Evolutionary conservation across 2,329 filamentous ascomycete genomes (phyloP).

Genomic region (Rosellinia necatrix): DNA sequence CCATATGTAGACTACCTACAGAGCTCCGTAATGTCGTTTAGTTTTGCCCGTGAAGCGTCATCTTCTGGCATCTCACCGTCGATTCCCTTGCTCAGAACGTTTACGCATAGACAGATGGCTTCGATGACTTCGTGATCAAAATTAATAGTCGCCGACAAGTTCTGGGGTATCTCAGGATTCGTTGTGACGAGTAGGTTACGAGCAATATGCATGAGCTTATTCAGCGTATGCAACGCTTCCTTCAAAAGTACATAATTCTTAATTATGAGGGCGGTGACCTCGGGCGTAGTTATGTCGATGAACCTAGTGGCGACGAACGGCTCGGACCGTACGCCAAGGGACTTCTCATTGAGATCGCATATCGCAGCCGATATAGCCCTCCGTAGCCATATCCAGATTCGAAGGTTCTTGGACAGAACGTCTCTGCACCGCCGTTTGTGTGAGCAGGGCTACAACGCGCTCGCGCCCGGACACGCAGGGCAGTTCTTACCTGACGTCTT

Average conservation of each 20-base stretch:
- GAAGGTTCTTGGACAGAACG: conserved; percentile 64
- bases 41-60: conserved; percentile 58
- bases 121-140: conserved; percentile 71
- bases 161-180: conserved; percentile 67
- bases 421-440: conserved; percentile 49
- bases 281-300: conserved; percentile 59
- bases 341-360: conserved; percentile 63
- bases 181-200: conserved; percentile 67
- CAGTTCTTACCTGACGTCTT: conserved; percentile 59
- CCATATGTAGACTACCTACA: conserved; percentile 50
- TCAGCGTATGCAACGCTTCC: conserved; percentile 65
- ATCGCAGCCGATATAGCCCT: conserved; percentile 66
- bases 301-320: conserved; percentile 58
- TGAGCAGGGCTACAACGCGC: neutral
- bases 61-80: conserved; percentile 65
- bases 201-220: conserved; percentile 70
- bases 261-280: conserved; percentile 66
- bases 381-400: conserved; percentile 68
- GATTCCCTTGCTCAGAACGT: conserved; percentile 70
- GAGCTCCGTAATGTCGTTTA: conserved; percentile 67
- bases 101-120: conserved; percentile 67
- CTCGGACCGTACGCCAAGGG: conserved; percentile 59
- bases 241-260: conserved; percentile 65
- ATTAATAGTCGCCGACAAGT: conserved; percentile 66
- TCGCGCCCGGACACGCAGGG: neutral